Evolutionary conservation across 768 basidiomycete genomes (phyloP), one percentile per base, ranked within the genome.

Genomic region (Collybia mongolica): DNA sequence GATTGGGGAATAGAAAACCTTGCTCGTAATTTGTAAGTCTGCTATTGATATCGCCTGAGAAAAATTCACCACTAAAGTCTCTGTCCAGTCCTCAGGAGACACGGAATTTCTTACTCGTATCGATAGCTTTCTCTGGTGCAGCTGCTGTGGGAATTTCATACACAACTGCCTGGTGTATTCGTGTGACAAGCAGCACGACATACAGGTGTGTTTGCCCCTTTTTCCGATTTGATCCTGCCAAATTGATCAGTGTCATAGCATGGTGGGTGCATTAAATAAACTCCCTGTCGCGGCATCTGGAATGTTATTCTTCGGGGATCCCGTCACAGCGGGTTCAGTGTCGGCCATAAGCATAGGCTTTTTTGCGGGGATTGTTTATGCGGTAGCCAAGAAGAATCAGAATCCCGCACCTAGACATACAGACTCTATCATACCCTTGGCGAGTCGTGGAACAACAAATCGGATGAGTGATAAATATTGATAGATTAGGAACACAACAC

Each of bases 261-360:
- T 98, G 95, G 93, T 97, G 48, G 95, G 95, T 9, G 95, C 95
- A 0, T 69, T 98, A 59, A 98, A 98, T 73, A 98, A 98, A 73
- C 77, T 99, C 17, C 97, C 97, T 32, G 93, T 99, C 42, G 97
- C 97, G 6, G 95, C 93, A 12, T 97, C 94, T n/a, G 97, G 97
- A 19, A 92, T 99, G 87, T 68, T 99, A 53, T 97, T 97, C 72
- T 97, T 97, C 64, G 93, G 93, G 38, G 95, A 99, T 66, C 71
- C 84, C 20, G 86, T 92, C 39, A 97, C 92, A 6, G 64, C 86
- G 44, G 90, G 94, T 39, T 95, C 92, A 15, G 88, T 98, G 43
- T 87, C 89, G 9, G 93, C 94, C 28, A 84, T 99, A 48, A 70
- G 76, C 1, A 80, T 90, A 39, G 97, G 97, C 2, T 98, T 98